These are phyloP conservation scores for Closterium sp. DNA, from an alignment of 139 green algal species.

Conservation along the genomic window DNA sequence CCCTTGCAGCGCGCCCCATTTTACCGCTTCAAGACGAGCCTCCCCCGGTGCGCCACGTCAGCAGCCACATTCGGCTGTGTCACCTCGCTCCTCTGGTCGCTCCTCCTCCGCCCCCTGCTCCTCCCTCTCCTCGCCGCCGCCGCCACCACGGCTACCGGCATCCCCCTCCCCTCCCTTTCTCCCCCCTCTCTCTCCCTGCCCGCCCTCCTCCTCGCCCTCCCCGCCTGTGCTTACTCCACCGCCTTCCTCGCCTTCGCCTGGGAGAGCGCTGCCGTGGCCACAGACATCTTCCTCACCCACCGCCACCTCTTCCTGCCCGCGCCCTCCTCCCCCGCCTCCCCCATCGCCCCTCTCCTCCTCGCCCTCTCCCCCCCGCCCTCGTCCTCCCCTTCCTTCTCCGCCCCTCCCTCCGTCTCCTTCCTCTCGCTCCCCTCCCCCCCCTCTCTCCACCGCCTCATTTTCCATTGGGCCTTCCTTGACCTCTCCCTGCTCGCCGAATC, in stretches of 20 bases:
- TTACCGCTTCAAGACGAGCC: background rate
- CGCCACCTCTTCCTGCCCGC: background rate
- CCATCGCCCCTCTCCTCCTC: background rate
- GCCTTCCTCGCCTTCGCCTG: background rate
- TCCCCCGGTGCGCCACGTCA: background rate
- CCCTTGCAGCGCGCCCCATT: background rate
- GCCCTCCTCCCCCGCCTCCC: background rate
- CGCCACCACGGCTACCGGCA: background rate
- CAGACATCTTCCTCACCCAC: background rate
- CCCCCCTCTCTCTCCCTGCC: background rate
- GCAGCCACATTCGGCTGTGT: background rate
- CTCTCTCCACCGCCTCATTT: background rate
- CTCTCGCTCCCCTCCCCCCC: too few relatives aligned
- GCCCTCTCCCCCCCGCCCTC: background rate
- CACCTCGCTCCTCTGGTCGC: background rate
- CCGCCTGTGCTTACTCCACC: background rate
- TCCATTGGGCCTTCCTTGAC: slow-evolving; percentile 34
- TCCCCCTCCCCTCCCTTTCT: background rate
- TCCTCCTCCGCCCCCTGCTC: background rate
- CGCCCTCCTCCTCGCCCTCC: background rate
- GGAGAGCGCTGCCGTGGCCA: background rate
- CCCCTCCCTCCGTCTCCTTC: background rate
- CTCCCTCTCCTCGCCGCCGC: background rate
- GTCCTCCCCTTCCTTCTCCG: background rate
- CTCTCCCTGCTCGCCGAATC: slow-evolving; percentile 31